Evolutionary conservation across 768 basidiomycete species (phyloP), one percentile per base, ranked within the genome.

Genomic region (Boletus sensibilis): DNA sequence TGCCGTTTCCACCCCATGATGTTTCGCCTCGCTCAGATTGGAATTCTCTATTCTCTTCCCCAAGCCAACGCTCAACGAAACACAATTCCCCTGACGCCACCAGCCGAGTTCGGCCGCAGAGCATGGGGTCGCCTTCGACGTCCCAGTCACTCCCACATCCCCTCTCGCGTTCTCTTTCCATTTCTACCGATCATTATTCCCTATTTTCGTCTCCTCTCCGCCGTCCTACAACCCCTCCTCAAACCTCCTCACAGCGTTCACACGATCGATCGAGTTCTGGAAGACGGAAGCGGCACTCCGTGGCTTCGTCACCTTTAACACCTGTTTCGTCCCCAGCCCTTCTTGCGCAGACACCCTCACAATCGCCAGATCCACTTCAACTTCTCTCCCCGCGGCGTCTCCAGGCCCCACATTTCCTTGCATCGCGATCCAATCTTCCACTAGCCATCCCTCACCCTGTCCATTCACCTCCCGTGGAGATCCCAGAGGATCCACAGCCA

Each of bases 301-400:
- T 41, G 13, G 9, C 34, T 25, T 64, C 59, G 10, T 65, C 69
- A 7, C 67, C 71, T 20, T 42, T 69, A 27, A 68, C 64, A 42
- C 65, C 65, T 7, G 5, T 51, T 42, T 64, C 62, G 1, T 68
- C 64, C 42, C 55, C 61, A 4, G 40, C 25, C 50, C 44, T 20
- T 59, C 49, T 25, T 50, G 29, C 27, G 20, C 62, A 35, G 20
- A n/a, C 20, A 34, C 40, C 23, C 5, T 59, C 58, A 20, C 62
- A 16, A 25, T 72, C 68, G 0, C 64, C 68, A 20, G 69, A 68
- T 53, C 70, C 59, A 44, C 59, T 67, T 10, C 65, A 39, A 37
- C 50, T 64, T 16, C n/a, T 56, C 13, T 43, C 64, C 12, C 42
- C 57, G 40, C 54, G 21, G 44, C 54, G 21, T 43, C 33, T 53